These are phyloP conservation scores for Rubroboletus pulcherrimus DNA, from an alignment of 768 basidiomycete species.

Conservation along the genomic window DNA sequence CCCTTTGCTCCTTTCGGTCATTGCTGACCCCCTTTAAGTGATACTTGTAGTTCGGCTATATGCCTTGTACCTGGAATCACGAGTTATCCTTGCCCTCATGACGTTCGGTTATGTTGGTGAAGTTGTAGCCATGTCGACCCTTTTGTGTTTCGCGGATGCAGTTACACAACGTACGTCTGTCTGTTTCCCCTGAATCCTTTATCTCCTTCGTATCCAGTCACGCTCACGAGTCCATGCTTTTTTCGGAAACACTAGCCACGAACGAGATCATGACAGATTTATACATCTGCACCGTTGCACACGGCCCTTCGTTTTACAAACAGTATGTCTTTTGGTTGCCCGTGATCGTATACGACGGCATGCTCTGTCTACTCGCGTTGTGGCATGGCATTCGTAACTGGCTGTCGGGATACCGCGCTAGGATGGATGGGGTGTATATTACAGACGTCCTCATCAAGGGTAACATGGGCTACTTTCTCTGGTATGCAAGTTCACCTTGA, in stretches of 20 bases:
- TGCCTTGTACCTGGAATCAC: slow-evolving; percentile 8
- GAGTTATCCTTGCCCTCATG: slow-evolving; percentile 5
- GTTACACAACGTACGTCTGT: background rate
- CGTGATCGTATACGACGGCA: background rate
- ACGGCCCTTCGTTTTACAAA: background rate
- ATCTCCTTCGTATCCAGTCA: no score
- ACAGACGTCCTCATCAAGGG: slow-evolving; percentile 11
- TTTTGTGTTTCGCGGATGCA: background rate
- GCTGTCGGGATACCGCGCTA: background rate
- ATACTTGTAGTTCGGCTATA: slow-evolving; percentile 15
- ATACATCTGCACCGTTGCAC: background rate
- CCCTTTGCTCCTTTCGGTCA: no score
- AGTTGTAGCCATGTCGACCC: background rate
- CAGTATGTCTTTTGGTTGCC: background rate
- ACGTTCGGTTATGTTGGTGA: slow-evolving; percentile 2
- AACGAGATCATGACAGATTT: background rate
- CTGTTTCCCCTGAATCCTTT: background rate
- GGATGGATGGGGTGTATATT: background rate
- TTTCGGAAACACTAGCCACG: background rate
- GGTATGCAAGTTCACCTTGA: slow-evolving; percentile 2
- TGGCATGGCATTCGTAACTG: background rate
- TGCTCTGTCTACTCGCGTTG: background rate
- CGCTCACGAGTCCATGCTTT: background rate
- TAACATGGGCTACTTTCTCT: slow-evolving; percentile 14
- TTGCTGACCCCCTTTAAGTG: slow-evolving; percentile 1